Percentiles rank a stretch among this genome's conserved stretches.
phyloP scores from a whole-genome alignment of 176 grass and related monocot genomes.

The Olyra latifolia region DNA sequence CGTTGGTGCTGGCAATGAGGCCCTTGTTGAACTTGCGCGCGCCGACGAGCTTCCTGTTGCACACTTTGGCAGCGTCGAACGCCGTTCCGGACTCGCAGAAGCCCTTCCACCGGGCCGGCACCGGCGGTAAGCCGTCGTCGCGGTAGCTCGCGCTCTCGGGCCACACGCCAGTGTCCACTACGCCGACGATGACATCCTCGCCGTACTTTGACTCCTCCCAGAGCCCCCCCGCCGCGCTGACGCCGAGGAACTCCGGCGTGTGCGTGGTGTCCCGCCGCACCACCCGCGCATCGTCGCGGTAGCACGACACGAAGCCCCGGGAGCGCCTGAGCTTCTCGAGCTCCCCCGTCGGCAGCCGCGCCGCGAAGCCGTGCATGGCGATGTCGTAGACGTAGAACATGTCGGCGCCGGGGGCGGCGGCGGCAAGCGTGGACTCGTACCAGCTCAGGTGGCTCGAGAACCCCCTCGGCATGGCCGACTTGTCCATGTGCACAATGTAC shows the following conservation, averaged over 20 bases:
- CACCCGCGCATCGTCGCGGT: slow-evolving; percentile 49
- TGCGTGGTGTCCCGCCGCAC: slow-evolving; percentile 69
- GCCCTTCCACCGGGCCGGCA: slow-evolving; percentile 67
- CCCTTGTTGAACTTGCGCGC: slow-evolving; percentile 77
- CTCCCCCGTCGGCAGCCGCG: slow-evolving; percentile 32
- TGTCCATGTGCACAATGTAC: slow-evolving; percentile 92
- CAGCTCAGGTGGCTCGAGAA: slow-evolving; percentile 54
- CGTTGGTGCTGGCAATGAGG: slow-evolving; percentile 35
- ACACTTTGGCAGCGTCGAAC: slow-evolving; percentile 53
- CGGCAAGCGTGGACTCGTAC: slow-evolving; percentile 59
- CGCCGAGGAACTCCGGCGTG: slow-evolving; percentile 72
- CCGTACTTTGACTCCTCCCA: slow-evolving; percentile 51
- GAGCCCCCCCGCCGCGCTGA: slow-evolving; percentile 23
- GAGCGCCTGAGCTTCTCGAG: slow-evolving; percentile 37
- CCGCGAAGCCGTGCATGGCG: slow-evolving; percentile 69
- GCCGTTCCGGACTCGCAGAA: slow-evolving; percentile 51
- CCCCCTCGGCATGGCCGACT: slow-evolving; percentile 63
- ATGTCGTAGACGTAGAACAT: slow-evolving; percentile 73
- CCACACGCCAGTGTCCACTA: slow-evolving; percentile 75
- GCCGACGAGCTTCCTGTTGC: slow-evolving; percentile 85
- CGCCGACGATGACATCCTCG: slow-evolving; percentile 71
- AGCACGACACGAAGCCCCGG: slow-evolving; percentile 61
- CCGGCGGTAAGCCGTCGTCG: slow-evolving; percentile 48
- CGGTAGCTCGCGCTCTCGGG: slow-evolving; percentile 84
- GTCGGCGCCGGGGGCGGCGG: not conserved